These are phyloP conservation scores for Usnea hakonensis DNA, from an alignment of 495 filamentous ascomycete genomes.

Conservation along the genomic window DNA sequence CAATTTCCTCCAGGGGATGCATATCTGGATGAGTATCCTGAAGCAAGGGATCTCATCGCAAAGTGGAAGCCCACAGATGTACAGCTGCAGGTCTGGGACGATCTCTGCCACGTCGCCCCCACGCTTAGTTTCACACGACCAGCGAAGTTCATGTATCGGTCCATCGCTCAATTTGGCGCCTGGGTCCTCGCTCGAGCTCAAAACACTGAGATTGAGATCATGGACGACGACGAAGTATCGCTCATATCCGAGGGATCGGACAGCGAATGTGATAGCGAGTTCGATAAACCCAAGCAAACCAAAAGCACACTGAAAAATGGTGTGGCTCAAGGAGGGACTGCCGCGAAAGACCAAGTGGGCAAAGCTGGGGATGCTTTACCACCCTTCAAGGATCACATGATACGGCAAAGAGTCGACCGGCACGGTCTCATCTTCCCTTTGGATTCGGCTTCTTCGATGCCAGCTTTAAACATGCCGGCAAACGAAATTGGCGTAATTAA, in stretches of 20 bases:
- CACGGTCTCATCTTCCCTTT: constrained; percentile 65
- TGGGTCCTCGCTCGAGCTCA: constrained; percentile 84
- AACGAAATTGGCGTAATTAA: constrained; percentile 72
- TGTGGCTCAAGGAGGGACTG: constrained; percentile 16
- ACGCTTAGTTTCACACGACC: constrained; percentile 88
- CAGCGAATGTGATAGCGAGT: constrained; percentile 37
- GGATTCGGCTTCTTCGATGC: constrained; percentile 50
- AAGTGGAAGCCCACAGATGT: constrained; percentile 79
- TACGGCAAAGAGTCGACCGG: constrained; percentile 75
- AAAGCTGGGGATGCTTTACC: constrained; percentile 78
- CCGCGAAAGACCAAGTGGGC: constrained; percentile 47
- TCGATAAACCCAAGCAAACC: constrained; percentile 23
- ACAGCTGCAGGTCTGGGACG: constrained; percentile 93
- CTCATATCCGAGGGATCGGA: constrained; percentile 53
- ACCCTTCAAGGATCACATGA: constrained; percentile 74
- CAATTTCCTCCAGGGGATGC: constrained; percentile 62
- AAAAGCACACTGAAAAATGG: constrained; percentile 23
- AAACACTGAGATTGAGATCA: constrained; percentile 66
- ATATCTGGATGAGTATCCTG: constrained; percentile 56
- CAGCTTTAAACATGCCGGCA: constrained; percentile 51
- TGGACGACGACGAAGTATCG: constrained; percentile 68
- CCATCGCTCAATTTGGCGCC: constrained; percentile 83
- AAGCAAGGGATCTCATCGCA: constrained; percentile 44
- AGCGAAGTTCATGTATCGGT: constrained; percentile 88
- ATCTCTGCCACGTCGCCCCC: constrained; percentile 84